phyloP scores from a whole-genome alignment of 495 filamentous ascomycete species.

The Penicillium cinerascens region DNA sequence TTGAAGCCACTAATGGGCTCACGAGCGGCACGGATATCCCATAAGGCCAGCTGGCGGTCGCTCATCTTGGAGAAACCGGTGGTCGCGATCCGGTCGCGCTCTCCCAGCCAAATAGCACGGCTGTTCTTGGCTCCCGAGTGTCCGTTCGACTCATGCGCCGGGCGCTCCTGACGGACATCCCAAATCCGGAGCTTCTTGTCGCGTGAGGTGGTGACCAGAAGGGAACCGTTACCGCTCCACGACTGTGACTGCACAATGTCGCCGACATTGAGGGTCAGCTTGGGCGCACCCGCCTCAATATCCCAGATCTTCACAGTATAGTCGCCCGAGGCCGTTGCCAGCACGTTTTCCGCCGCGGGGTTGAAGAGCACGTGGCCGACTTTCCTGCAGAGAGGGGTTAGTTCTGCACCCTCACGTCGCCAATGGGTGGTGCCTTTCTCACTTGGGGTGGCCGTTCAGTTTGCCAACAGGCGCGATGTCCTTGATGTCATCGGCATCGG shows the following conservation, averaged over 20 bases:
- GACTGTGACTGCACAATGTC: conserved; percentile 94
- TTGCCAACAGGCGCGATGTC: conserved; percentile 79
- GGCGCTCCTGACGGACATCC: conserved; percentile 90
- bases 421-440: conserved; percentile 4
- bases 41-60: conserved; percentile 90
- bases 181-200: conserved; percentile 98
- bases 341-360: conserved; percentile 90
- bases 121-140: conserved; percentile 96
- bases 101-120: conserved; percentile 92
- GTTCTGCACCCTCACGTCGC: conserved; percentile 2
- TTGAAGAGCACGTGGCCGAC: conserved; percentile 98
- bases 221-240: conserved; percentile 88
- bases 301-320: conserved; percentile 96
- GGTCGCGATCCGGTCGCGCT: conserved; percentile 89
- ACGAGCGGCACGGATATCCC: conserved; percentile 78
- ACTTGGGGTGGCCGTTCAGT: conserved; percentile 64
- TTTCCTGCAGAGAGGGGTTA: conserved; percentile 56
- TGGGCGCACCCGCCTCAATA: conserved; percentile 70
- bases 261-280: conserved; percentile 71
- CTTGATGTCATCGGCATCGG: conserved; percentile 65
- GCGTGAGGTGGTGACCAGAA: conserved; percentile 88
- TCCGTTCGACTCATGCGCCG: conserved; percentile 78
- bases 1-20: conserved; percentile 87
- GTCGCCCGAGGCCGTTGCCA: conserved; percentile 93
- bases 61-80: conserved; percentile 98